phyloP scores from a whole-genome alignment of 768 basidiomycete species.

The Tricholoma saponaceum region DNA sequence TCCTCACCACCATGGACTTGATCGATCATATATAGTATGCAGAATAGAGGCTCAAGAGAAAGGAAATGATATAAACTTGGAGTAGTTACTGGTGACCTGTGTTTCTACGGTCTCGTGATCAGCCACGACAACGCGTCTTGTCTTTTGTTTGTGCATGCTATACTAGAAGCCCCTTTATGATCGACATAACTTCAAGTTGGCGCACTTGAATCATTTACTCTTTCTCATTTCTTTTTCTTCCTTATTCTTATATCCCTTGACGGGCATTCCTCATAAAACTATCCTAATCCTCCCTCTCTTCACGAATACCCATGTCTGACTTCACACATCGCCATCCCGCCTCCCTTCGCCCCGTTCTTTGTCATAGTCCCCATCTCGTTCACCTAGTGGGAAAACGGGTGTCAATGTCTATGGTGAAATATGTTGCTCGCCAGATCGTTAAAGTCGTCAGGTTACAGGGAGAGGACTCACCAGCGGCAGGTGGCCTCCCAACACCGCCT shows the following conservation, averaged over 20 bases:
- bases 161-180: background rate
- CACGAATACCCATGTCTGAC: constrained; percentile 24
- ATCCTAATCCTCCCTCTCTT: constrained; percentile 23
- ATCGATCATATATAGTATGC: too few relatives aligned
- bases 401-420: constrained; percentile 79
- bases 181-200: too few relatives aligned
- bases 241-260: constrained; percentile 36
- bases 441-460: constrained; percentile 71
- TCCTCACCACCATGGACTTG: background rate
- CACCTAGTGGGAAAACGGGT: constrained; percentile 76
- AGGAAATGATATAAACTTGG: too few relatives aligned
- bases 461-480: constrained; percentile 33
- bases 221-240: constrained; percentile 17
- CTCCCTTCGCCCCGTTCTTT: constrained; percentile 72
- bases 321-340: constrained; percentile 54
- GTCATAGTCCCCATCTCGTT: constrained; percentile 80
- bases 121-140: background rate
- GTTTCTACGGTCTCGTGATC: background rate
- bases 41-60: too few relatives aligned
- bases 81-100: too few relatives aligned
- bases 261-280: constrained; percentile 31
- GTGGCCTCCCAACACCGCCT: constrained; percentile 60
- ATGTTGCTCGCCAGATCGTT: constrained; percentile 76
- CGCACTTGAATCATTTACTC: too few relatives aligned
- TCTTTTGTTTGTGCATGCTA: constrained; percentile 16